Evolutionary conservation across 2,329 filamentous ascomycete species (phyloP), one percentile per base, ranked within the genome.

Genomic region (Aureobasidium sp.): DNA sequence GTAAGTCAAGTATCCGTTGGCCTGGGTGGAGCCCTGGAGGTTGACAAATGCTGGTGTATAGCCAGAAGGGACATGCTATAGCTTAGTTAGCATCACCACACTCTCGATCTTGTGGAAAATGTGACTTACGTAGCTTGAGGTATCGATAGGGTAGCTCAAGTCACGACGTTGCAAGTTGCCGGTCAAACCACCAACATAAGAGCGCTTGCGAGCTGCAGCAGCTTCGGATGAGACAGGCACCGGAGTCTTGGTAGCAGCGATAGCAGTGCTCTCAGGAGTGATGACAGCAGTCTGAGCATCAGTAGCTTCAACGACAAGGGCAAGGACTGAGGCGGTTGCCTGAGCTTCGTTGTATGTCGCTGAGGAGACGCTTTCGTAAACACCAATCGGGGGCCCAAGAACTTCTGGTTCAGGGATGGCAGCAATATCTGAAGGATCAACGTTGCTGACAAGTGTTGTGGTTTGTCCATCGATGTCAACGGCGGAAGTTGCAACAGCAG

Each of bases 401-500:
- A 52, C 27, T 8, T 17, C 24, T 32, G 59, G 47, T 12, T 52
- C 46, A n/a, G 59, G 50, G 20, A 61, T 24, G 4, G 47, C 20
- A 27, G 59, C 59, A 46, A 61, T 61, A 24, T 53, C 59, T 36
- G 59, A 52, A 43, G 59, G 59, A 13, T 61, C 46, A 47, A 61
- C 53, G 59, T 46, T 46, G 59, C 50, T 53, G 48, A 53, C 15
- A 12, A 61, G 37, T n/a, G 59, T 52, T 27, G 47, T 53, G n/a
- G 59, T 43, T n/a, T 37, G 27, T 15, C 44, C 56, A 36, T 59
- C 44, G 5, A 48, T 20, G 3, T 43, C 47, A 24, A 59, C 44
- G 27, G 43, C 44, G 6, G 56, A 39, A 27, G 20, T 39, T 13
- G 59, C 43, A 36, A 41, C 24, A 9, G 15, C 24, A 12, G 20